Evolutionary conservation across 2,329 filamentous ascomycete species (phyloP), one percentile per base, ranked within the genome.

Genomic region (Fusarium bactridioides): DNA sequence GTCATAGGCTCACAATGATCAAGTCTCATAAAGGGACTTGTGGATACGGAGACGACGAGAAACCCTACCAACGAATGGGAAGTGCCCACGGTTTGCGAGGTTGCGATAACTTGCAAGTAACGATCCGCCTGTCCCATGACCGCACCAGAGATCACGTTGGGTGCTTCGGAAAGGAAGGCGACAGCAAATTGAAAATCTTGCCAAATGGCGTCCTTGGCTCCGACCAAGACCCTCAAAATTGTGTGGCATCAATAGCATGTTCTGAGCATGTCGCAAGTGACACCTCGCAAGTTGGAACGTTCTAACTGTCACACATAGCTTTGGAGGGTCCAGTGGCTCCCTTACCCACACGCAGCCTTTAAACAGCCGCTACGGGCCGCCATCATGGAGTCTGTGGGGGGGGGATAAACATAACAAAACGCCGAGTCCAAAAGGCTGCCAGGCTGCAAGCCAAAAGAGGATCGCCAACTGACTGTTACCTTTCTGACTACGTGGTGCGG

Each of bases 281-380:
- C 61, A 53, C 45, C 60, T 70, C 56, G 48, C 63, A 74, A 60
- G 55, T 38, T 61, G 47, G 40, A 59, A 64, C 55, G 66, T 69
- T 72, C 29, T 16, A 35, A 60, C 9, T 29, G 67, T 70, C 68
- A 69, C 59, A n/a, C 43, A 64, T 33, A 57, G 51, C 37, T 54
- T 53, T 31, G n/a, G 50, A 55, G 37, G 47, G 61, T 64, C 64
- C 68, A 62, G 67, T 55, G 60, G 58, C 55, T 51, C 44, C 58
- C 59, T 56, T 74, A 70, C 64, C 61, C 69, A 71, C 74, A 73
- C 25, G 40, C 63, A 69, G 60, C 66, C 61, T 72, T 64, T 74
- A 58, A 64, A 67, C 65, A 72, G 75, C 73, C 70, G 72, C 74
- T 75, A 65, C 76, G 76, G 76, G 67, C 76, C 76, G 74, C 69